Evolutionary conservation across 2,329 filamentous ascomycete species (phyloP), one percentile per base, ranked within the genome.

Genomic region (Rutstroemia sydowiana): DNA sequence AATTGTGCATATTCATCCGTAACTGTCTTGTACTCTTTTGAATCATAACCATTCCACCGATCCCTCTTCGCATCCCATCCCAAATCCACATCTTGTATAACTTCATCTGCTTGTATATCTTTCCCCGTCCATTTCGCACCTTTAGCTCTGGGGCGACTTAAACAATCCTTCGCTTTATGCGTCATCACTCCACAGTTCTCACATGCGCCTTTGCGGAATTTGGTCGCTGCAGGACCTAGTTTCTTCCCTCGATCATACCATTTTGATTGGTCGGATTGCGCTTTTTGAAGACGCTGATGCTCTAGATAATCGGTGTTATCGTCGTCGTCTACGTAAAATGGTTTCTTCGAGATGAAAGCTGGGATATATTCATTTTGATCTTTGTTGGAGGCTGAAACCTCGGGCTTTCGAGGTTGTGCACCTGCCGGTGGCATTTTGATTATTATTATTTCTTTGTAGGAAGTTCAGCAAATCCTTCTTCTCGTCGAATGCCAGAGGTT

Each of bases 301-400:
- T 95, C 89, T 59, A 98, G 87, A 68, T 97, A 98, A 65, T 97
- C 91, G 66, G 80, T 79, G 55, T 86, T 78, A 55, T 85, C 81
- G 66, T 90, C 88, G 62, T 87, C 83, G 63, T 80, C 82, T 50
- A 95, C 84, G 70, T 97, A 98, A 72, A 98, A 98, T 4, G 93
- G 93, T 61, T 95, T 91, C 70, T 95, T 96, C 63, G 90, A 91
- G 73, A 98, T 98, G 77, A 96, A 98, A 49, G 88, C 84, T 5
- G 93, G 93, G 65, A 98, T 98, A 76, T 98, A 98, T 69, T 96
- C 84, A 77, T 98, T 98, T 70, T 93, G 89, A 70, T 95, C 90
- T 68, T 95, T 95, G 51, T 77, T 80, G 14, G 78, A 71, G 14
- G 70, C 73, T 56, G 67, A 65, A 40, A 61, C 57, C 36, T 59